Base-by-base conservation (phyloP, 495 filamentous ascomycete species). In the Corynascus novoguineensis region DNA sequence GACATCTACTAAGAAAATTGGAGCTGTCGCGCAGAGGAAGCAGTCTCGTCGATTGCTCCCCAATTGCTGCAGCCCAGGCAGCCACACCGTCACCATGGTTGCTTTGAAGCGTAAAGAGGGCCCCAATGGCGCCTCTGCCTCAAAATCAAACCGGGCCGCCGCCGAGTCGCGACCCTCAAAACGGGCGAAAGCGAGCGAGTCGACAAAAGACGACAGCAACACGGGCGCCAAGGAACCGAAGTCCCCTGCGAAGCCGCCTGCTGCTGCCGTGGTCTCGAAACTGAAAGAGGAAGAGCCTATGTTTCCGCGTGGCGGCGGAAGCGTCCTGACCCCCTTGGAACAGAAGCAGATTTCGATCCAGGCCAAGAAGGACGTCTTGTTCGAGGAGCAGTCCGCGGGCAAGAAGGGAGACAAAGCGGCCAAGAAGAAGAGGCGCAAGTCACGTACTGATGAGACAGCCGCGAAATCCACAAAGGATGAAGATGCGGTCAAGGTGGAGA, bases 281-380 rank as follows among this genome's bases (percentile, higher is more conserved):
- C 55, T 74, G 12, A 84, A 83, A 62, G 85, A 89, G 58, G 92
- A 97, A 49, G 93, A 96, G 62, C 81, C 83, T 4, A 73, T 91
- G 27, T 98, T 98, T 67, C 93, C 95, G 66, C 83, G 93, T 76
- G 93, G 93, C 52, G 95, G 93, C 53, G 93, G 81, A 14, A 93
- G 89, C 68, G 79, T 95, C 44, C 75, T 98, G 71, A 96, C 93
- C 8, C 91, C 93, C 24, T 78, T 98, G 50, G 93, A 98, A 68
- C 85, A 93, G 62, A 96, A 96, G 74, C 89, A 97, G 71, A 96
- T 98, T 62, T 87, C 93, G 64, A 88, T 93, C 58, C 86, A 97
- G 71, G 93, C 93, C 28, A 91, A 84, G 60, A 83, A 85, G 64
- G 93, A 98, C 78, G 92, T 92, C 24, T 77, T 97, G 9, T 97